A percentile compares a stretch with the other conserved stretches of the same genome.
Evolutionary conservation across 352 stramenopile species (phyloP).

Genomic region (Phytophthora megakarya): DNA sequence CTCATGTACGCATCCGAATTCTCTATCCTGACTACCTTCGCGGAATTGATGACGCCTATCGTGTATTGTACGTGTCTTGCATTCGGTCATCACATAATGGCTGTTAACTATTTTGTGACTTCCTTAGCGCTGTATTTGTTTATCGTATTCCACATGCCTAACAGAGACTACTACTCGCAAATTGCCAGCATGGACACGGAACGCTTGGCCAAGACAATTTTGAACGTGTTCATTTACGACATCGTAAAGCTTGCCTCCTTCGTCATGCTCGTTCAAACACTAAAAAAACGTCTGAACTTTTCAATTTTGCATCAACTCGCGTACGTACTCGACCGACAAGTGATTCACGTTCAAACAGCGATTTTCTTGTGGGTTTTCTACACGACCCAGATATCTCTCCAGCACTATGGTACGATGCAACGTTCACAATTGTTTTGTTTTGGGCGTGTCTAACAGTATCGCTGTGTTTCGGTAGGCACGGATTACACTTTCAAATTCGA

Average conservation of each 20-base stretch:
- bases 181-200: conserved; percentile 15
- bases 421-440: neutral
- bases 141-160: conserved; percentile 32
- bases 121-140: conserved; percentile 29
- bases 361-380: conserved; percentile 38
- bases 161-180: conserved; percentile 37
- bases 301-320: conserved; percentile 15
- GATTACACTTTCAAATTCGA: neutral
- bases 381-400: conserved; percentile 26
- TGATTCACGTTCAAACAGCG: conserved; percentile 20
- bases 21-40: conserved; percentile 30
- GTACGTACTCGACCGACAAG: conserved; percentile 23
- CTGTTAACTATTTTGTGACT: neutral
- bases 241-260: conserved; percentile 11
- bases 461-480: neutral
- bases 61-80: conserved; percentile 11
- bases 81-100: neutral
- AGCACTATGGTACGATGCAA: conserved; percentile 24
- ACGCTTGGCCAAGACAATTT: conserved; percentile 6
- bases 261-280: conserved; percentile 2
- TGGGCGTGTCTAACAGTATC: neutral
- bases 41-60: conserved; percentile 29
- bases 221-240: conserved; percentile 18
- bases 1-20: conserved; percentile 42
- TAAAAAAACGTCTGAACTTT: conserved; percentile 15